phyloP scores from a whole-genome alignment of 306 rosid genomes.

The Cajanus cajan region DNA sequence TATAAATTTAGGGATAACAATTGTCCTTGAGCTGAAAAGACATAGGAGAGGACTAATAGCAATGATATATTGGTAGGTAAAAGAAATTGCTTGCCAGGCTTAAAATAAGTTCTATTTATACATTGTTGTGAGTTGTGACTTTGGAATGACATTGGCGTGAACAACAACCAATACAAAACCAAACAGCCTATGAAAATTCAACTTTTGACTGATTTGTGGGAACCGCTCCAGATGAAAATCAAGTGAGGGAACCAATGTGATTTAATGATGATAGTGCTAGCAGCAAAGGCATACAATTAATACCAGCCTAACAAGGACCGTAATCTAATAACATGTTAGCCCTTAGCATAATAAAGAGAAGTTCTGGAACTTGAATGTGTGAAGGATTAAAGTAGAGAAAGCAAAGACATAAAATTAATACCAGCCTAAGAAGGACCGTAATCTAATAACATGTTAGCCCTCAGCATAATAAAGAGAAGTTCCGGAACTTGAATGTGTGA shows the following conservation, averaged over 20 bases:
- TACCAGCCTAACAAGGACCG: background rate
- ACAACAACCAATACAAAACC: background rate
- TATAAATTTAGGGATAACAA: conserved; percentile 5
- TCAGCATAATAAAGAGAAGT: background rate
- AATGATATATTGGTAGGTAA: background rate
- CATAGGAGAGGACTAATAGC: background rate
- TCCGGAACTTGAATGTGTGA: background rate
- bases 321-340: background rate
- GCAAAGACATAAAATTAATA: background rate
- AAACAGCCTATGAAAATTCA: background rate
- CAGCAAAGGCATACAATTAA: background rate
- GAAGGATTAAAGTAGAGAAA: background rate
- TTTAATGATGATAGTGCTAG: conserved; percentile 2
- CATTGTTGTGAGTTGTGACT: background rate
- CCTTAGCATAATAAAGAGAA: background rate
- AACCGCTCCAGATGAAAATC: background rate
- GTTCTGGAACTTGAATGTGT: background rate
- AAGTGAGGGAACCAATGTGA: background rate
- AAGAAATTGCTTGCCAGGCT: conserved; percentile 4
- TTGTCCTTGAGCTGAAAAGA: background rate
- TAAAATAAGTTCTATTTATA: conserved; percentile 3
- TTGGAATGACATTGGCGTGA: background rate
- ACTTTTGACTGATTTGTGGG: conserved; percentile 4
- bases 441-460: background rate
- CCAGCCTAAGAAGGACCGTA: background rate